Evolutionary conservation across 768 basidiomycete species (phyloP).

Genomic region (Lactifluus subvellereus): DNA sequence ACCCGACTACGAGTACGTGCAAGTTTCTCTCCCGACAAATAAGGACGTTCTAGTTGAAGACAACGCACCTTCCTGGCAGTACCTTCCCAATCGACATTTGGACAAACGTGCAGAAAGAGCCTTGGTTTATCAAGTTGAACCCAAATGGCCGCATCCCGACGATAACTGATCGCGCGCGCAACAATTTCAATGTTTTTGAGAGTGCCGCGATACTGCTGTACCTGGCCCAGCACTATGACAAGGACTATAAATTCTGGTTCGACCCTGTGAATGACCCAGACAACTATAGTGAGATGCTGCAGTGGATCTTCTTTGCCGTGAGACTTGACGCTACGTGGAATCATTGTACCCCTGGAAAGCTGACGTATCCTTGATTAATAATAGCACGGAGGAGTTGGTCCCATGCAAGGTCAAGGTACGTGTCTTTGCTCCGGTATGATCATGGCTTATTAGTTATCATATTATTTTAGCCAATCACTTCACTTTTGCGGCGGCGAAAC

Average conservation of each 20-base stretch:
- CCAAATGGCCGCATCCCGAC: conserved; percentile 71
- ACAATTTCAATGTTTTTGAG: conserved; percentile 67
- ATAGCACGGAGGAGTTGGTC: conserved; percentile 75
- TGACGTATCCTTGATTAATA: not conserved
- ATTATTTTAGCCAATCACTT: conserved; percentile 58
- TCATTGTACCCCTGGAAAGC: not conserved
- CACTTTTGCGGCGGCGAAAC: conserved; percentile 47
- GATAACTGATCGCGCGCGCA: conserved; percentile 53
- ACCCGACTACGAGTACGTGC: conserved; percentile 45
- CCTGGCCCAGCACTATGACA: conserved; percentile 76
- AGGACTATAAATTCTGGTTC: conserved; percentile 64
- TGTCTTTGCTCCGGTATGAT: too few species aligned
- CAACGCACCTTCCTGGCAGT: conserved; percentile 31
- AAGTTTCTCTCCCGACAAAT: not conserved
- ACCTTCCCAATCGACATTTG: conserved; percentile 49
- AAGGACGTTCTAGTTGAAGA: not conserved
- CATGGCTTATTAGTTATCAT: not conserved
- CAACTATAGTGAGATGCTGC: conserved; percentile 55
- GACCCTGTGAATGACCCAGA: conserved; percentile 46
- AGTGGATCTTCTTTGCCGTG: conserved; percentile 86
- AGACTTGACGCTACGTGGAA: conserved; percentile 18
- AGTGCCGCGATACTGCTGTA: conserved; percentile 81
- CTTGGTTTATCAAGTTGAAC: conserved; percentile 71
- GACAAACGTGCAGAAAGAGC: conserved; percentile 72
- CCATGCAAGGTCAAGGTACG: conserved; percentile 76